Conservation (phyloP, 495 filamentous ascomycete genomes). For the Penicillium macrosclerotiorum region DNA sequence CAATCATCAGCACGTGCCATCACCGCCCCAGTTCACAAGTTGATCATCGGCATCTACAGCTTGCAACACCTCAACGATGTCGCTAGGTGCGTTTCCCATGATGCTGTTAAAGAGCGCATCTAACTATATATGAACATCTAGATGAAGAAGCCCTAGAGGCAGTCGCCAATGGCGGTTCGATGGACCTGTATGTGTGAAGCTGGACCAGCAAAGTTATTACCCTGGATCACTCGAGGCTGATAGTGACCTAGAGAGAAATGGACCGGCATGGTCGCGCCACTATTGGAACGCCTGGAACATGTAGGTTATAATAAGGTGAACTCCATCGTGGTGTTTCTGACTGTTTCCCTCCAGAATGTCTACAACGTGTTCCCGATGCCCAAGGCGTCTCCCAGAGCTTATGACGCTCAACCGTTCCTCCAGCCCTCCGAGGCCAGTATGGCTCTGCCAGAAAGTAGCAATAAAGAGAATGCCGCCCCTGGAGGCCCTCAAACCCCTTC, state of each 20-base stretch:
- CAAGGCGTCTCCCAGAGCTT: conserved; percentile 32
- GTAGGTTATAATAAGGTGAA: conserved; percentile 30
- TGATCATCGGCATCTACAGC: conserved; percentile 13
- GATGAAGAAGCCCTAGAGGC: conserved; percentile 63
- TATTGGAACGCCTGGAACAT: conserved; percentile 53
- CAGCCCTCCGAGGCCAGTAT: conserved; percentile 33
- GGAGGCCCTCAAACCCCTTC: conserved; percentile 32
- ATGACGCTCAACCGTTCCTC: conserved; percentile 21
- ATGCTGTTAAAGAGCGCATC: not conserved
- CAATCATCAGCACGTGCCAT: conserved; percentile 17
- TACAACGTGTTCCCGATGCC: conserved; percentile 53
- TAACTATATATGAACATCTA: conserved; percentile 14
- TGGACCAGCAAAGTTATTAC: not conserved
- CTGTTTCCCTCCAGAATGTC: conserved; percentile 42
- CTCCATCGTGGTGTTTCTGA: conserved; percentile 4
- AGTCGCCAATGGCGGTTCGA: conserved; percentile 62
- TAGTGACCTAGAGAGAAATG: conserved; percentile 49
- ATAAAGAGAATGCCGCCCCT: conserved; percentile 53
- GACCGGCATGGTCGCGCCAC: conserved; percentile 48
- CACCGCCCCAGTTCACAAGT: conserved; percentile 20
- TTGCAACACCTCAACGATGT: conserved; percentile 29
- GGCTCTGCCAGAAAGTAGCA: conserved; percentile 35
- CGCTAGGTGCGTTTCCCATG: conserved; percentile 31
- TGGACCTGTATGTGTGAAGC: conserved; percentile 60
- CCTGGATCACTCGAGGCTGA: conserved; percentile 23